A percentile compares a stretch with the other conserved stretches of the same genome.
These are phyloP conservation scores for Sporothrix schenckii DNA, from an alignment of 2,329 filamentous ascomycete genomes.

Conservation along the genomic window DNA sequence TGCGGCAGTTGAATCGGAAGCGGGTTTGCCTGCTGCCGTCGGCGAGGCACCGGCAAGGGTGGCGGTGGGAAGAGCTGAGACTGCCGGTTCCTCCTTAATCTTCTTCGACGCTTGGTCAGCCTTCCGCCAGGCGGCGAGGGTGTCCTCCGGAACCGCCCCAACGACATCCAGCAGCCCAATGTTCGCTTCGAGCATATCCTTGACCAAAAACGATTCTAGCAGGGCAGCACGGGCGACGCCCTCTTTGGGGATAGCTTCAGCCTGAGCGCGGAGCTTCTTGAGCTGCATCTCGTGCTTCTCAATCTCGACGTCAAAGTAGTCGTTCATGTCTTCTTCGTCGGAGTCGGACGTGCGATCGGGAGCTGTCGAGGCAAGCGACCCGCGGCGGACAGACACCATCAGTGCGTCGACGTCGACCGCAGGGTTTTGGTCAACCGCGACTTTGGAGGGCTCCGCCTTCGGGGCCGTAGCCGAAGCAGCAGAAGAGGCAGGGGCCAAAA, in stretches of 20 bases:
- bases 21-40: background rate
- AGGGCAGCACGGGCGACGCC: conserved; percentile 52
- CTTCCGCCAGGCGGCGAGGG: conserved; percentile 38
- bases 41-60: background rate
- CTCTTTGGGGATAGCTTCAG: conserved; percentile 47
- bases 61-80: background rate
- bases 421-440: background rate
- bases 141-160: conserved; percentile 46
- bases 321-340: conserved; percentile 62
- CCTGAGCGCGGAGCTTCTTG: conserved; percentile 49
- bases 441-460: conserved; percentile 9
- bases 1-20: background rate
- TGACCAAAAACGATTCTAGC: conserved; percentile 53
- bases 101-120: conserved; percentile 26
- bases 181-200: conserved; percentile 51
- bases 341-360: conserved; percentile 50
- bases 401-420: conserved; percentile 20
- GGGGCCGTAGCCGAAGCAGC: background rate
- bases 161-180: conserved; percentile 52
- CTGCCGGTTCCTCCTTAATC: conserved; percentile 1
- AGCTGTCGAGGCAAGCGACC: background rate
- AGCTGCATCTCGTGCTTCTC: conserved; percentile 55
- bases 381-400: conserved; percentile 33
- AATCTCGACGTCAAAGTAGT: conserved; percentile 59
- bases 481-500: background rate